Conservation (phyloP, 2,329 filamentous ascomycete species). For the Geoglossum cookeanum region DNA sequence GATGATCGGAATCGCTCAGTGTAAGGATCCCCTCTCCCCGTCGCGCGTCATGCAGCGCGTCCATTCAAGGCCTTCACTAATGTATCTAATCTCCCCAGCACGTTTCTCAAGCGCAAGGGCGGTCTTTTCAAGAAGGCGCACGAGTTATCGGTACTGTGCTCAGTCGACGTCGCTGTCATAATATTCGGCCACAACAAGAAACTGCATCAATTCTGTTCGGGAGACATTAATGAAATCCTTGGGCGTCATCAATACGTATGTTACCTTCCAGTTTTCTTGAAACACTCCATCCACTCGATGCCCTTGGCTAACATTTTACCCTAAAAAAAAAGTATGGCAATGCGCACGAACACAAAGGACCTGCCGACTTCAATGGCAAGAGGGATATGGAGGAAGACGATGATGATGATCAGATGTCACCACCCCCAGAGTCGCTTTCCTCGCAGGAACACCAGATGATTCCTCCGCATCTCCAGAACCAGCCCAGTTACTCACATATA, state of each 20-base stretch:
- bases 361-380: slow-evolving; percentile 73
- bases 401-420: slow-evolving; percentile 58
- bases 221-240: slow-evolving; percentile 82
- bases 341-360: slow-evolving; percentile 91
- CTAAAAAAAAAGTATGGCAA: slow-evolving; percentile 45
- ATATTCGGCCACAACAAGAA: slow-evolving; percentile 99
- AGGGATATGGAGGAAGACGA: slow-evolving; percentile 56
- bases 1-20: slow-evolving; percentile 95
- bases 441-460: slow-evolving; percentile 40
- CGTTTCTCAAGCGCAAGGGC: slow-evolving; percentile 95
- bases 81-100: slow-evolving; percentile 32
- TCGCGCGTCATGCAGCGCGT: background rate
- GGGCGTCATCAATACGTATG: slow-evolving; percentile 78
- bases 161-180: slow-evolving; percentile 94
- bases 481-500: slow-evolving; percentile 57
- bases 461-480: slow-evolving; percentile 27
- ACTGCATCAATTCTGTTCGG: slow-evolving; percentile 90
- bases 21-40: slow-evolving; percentile 36
- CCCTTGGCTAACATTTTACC: slow-evolving; percentile 2
- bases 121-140: slow-evolving; percentile 99
- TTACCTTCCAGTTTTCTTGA: slow-evolving; percentile 12
- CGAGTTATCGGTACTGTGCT: slow-evolving; percentile 92
- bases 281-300: background rate
- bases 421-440: slow-evolving; percentile 45
- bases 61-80: background rate